Evolutionary conservation across 768 basidiomycete species (phyloP).

Genomic region (Pulveroboletus sp.): DNA sequence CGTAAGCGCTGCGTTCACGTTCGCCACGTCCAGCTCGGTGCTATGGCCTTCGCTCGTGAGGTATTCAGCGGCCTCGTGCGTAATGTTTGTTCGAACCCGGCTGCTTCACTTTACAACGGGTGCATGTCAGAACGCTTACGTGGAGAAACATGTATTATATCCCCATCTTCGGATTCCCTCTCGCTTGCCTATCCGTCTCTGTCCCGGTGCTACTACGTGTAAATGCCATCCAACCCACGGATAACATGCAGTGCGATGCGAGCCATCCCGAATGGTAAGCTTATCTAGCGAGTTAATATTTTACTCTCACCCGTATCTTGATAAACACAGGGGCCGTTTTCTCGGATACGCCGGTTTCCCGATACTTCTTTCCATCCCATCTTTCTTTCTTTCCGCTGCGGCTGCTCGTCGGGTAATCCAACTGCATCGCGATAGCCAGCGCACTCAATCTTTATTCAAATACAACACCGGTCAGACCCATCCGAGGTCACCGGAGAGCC

Average conservation of each 20-base stretch:
- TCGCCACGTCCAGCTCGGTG: constrained; percentile 48
- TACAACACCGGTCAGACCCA: background rate
- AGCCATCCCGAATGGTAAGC: constrained; percentile 57
- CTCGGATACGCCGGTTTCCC: constrained; percentile 62
- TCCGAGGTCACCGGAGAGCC: background rate
- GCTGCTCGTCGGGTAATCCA: constrained; percentile 15
- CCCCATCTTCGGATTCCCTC: constrained; percentile 48
- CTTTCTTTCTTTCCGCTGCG: constrained; percentile 42
- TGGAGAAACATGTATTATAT: constrained; percentile 49
- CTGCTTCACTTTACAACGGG: background rate
- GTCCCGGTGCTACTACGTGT: constrained; percentile 42
- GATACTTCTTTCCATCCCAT: constrained; percentile 50
- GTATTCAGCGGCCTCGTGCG: constrained; percentile 22
- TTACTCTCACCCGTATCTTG: constrained; percentile 1
- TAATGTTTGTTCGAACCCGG: background rate
- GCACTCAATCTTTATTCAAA: background rate
- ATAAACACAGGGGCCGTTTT: constrained; percentile 52
- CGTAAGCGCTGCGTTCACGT: constrained; percentile 40
- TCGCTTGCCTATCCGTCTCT: constrained; percentile 42
- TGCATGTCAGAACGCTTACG: constrained; percentile 37
- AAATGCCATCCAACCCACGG: constrained; percentile 43
- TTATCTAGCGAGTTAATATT: background rate
- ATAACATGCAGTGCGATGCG: constrained; percentile 60
- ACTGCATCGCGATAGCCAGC: constrained; percentile 24
- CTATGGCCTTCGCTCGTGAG: constrained; percentile 33